Conservation (phyloP, 2,329 filamentous ascomycete genomes). For the Didymella lethalis region DNA sequence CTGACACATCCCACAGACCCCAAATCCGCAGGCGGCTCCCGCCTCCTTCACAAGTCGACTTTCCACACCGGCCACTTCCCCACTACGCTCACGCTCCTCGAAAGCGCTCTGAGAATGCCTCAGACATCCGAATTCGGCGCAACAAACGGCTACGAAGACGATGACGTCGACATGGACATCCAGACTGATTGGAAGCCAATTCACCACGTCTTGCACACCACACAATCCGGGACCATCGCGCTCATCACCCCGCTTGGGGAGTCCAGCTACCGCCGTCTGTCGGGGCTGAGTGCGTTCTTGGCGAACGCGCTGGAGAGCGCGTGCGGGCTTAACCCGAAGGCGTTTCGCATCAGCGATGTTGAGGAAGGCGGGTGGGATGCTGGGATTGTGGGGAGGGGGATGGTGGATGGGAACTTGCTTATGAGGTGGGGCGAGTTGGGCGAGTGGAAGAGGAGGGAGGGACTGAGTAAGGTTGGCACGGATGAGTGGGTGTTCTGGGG, state of each 20-base stretch:
- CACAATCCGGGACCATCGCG: conserved; percentile 74
- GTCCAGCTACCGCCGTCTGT: conserved; percentile 81
- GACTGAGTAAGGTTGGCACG: conserved; percentile 75
- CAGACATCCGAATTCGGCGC: conserved; percentile 36
- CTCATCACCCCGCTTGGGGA: conserved; percentile 81
- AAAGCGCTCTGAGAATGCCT: conserved; percentile 65
- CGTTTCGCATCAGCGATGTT: conserved; percentile 68
- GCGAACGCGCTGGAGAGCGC: conserved; percentile 77
- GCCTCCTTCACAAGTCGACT: conserved; percentile 84
- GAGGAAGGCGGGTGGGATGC: conserved; percentile 46
- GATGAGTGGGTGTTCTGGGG: conserved; percentile 72
- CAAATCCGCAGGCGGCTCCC: conserved; percentile 87
- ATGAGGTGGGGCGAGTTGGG: conserved; percentile 78
- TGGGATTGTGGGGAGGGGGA: conserved; percentile 63
- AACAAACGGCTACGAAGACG: conserved; percentile 43
- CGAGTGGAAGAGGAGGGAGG: conserved; percentile 73
- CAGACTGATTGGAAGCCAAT: conserved; percentile 21
- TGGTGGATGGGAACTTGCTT: conserved; percentile 82
- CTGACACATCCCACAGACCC: conserved; percentile 68
- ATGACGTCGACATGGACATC: conserved; percentile 41
- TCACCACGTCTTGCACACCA: conserved; percentile 45
- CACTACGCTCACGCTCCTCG: conserved; percentile 77
- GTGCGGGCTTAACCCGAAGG: conserved; percentile 83
- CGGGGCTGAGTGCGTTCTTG: conserved; percentile 81
- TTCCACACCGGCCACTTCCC: conserved; percentile 87